Conservation (phyloP, 2,329 filamentous ascomycete genomes). For the Apiospora sp. region DNA sequence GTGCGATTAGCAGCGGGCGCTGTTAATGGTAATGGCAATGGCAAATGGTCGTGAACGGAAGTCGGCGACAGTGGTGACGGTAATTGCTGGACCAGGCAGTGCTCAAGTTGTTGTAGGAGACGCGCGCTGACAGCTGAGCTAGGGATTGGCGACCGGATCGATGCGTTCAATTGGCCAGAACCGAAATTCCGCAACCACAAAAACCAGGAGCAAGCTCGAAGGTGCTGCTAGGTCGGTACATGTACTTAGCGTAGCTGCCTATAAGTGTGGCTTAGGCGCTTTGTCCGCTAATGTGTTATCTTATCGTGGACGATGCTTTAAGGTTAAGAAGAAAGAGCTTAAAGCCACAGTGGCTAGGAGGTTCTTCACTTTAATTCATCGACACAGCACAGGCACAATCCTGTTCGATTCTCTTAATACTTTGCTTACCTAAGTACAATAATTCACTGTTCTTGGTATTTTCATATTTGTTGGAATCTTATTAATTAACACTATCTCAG, state of each 20-base stretch:
- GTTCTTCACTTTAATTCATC: conserved; percentile 8
- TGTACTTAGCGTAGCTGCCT: neutral
- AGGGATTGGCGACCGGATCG: neutral
- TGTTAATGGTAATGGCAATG: neutral
- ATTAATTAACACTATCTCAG: neutral
- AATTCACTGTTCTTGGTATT: neutral
- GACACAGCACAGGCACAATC: neutral
- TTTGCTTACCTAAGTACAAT: too few relatives aligned
- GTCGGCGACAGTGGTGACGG: neutral
- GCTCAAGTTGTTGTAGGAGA: conserved; percentile 8
- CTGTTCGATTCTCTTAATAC: neutral
- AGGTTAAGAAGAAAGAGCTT: neutral
- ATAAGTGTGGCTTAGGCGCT: neutral
- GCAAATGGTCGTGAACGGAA: neutral
- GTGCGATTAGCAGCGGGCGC: neutral
- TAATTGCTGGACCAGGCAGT: neutral
- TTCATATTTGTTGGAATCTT: neutral
- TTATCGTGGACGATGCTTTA: neutral
- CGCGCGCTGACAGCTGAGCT: conserved; percentile 3
- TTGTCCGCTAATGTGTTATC: neutral
- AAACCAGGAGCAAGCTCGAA: conserved; percentile 3
- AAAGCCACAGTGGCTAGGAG: conserved; percentile 7
- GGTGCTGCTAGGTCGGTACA: neutral
- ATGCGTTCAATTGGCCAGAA: neutral
- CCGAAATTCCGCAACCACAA: neutral